Base-by-base conservation (phyloP, 208 protist species). In the Leishmania gerbilli region DNA sequence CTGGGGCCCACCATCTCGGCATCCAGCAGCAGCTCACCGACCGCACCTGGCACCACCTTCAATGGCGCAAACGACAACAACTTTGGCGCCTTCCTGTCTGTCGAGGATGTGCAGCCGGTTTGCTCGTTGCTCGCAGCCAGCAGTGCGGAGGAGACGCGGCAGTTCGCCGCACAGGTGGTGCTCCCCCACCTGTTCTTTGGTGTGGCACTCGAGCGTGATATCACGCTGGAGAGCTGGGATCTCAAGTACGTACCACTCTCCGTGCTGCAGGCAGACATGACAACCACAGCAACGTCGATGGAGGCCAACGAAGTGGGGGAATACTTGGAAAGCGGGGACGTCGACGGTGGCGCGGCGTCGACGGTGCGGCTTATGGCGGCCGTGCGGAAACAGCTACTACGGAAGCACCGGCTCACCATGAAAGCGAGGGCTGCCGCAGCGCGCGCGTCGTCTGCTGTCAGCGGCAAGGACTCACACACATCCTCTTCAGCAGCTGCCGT, bases 171-270 rank as follows among this genome's bases (percentile, higher is more conserved):
- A 45, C 83, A 95, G 74, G 90, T 97, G 13, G 84, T 97, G 34
- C 71, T 97, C 37, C 93, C 93, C 45, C 91, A 89, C 60, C 40
- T 97, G 37, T 88, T 87, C 81, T 94, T 93, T 58, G 93, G 93
- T 77, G 87, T 93, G 0, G 58, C 77, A 24, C 84, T 95, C 1
- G 88, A 95, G 82, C 79, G 75, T 37, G 87, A 78, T 69, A 56
- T 88, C 37, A 84, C 88, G 4, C 69, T 92, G 47, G 83, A 89
- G 56, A 86, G 90, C 24, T 95, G 92, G 92, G 87, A 89, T 27
- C 19, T 71, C 53, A 90, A 91, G 83, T 95, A 88, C 58, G 71
- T 94, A 17, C 84, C 80, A 6, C 76, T 74, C 8, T 79, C 68
- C 17, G 79, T 83, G 65, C 74, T 84, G 71, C 74, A 80, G 55